phyloP scores from a whole-genome alignment of 441 rosid genomes.

The Breynia disticha region DNA sequence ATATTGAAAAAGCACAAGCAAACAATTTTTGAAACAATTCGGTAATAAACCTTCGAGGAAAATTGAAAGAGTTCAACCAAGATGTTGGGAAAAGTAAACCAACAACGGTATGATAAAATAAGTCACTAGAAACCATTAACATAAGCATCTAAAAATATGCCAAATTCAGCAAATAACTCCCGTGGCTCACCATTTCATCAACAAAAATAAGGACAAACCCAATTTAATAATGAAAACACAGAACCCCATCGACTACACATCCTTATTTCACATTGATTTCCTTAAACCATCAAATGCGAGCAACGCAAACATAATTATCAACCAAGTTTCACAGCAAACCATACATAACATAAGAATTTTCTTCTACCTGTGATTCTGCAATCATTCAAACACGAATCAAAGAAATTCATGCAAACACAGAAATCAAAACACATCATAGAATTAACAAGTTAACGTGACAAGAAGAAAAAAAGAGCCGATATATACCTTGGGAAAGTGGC shows the following conservation, averaged over 20 bases:
- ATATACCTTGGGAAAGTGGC: conserved; percentile 46
- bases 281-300: neutral
- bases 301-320: too few relatives aligned
- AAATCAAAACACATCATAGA: neutral
- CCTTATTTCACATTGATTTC: neutral
- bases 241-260: too few relatives aligned
- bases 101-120: neutral
- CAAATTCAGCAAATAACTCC: too few relatives aligned
- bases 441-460: neutral
- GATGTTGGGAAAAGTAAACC: neutral
- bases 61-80: neutral
- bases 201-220: too few relatives aligned
- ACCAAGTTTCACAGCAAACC: too few relatives aligned
- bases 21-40: neutral
- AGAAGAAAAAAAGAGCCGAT: neutral
- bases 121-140: neutral
- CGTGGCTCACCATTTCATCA: too few relatives aligned
- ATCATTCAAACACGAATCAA: too few relatives aligned
- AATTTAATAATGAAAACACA: too few relatives aligned
- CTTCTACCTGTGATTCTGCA: too few relatives aligned
- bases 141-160: too few relatives aligned
- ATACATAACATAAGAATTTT: neutral
- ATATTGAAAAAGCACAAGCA: neutral
- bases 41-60: neutral
- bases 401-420: too few relatives aligned